Evolutionary conservation across 495 filamentous ascomycete genomes (phyloP).

Genomic region (Tricharina praecox): DNA sequence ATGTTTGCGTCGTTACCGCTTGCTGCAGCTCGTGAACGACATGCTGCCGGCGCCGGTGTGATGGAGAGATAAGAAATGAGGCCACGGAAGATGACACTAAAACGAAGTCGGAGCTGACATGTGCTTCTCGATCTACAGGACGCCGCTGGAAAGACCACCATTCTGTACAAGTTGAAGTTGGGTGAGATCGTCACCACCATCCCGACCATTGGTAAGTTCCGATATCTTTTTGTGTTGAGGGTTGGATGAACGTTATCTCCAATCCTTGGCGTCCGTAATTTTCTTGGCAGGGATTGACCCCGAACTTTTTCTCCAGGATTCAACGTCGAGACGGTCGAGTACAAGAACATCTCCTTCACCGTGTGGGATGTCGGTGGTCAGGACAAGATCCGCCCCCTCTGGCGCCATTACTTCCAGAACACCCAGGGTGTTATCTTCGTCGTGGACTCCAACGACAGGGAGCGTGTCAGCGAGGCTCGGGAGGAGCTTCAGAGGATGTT

Average conservation of each 20-base stretch:
- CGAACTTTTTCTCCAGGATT: constrained; percentile 46
- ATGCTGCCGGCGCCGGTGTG: too few species aligned
- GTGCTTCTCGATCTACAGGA: constrained; percentile 34
- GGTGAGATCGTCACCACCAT: constrained; percentile 99
- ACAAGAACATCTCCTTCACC: constrained; percentile 99
- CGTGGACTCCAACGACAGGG: constrained; percentile 98
- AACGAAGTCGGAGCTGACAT: constrained; percentile 7
- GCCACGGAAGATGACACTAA: constrained; percentile 10
- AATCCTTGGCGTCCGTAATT: neutral
- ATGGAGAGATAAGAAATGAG: constrained; percentile 7
- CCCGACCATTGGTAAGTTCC: constrained; percentile 86
- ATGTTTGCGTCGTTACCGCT: too few species aligned
- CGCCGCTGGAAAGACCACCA: constrained; percentile 98
- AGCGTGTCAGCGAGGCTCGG: constrained; percentile 96
- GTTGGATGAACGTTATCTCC: neutral
- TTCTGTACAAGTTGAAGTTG: constrained; percentile 99
- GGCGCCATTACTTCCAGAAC: constrained; percentile 99
- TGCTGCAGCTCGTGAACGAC: too few species aligned
- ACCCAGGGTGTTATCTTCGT: constrained; percentile 99
- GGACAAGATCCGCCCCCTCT: constrained; percentile 99
- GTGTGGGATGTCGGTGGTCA: constrained; percentile 99
- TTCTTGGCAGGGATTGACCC: neutral
- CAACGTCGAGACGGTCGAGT: constrained; percentile 99
- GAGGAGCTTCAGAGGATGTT: constrained; percentile 99
- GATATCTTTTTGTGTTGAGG: neutral